Percentiles rank a stretch among this genome's conserved stretches.
Conservation (phyloP, 2,329 filamentous ascomycete genomes). For the Rachicladosporium sp. region DNA sequence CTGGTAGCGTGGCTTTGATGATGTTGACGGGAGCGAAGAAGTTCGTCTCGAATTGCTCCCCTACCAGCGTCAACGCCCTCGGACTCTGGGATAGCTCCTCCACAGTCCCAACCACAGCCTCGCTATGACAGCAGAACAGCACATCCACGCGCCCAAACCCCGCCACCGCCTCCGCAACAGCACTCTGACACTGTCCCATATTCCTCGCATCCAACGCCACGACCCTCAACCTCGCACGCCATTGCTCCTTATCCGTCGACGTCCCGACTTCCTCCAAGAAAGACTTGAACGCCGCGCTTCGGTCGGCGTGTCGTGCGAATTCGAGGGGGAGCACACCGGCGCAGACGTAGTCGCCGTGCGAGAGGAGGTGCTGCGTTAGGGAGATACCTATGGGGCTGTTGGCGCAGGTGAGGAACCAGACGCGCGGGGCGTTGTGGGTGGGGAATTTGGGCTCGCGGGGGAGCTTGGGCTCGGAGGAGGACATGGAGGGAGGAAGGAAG, state of each 20-base stretch:
- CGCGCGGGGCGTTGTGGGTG: conserved; percentile 56
- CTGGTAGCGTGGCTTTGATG: conserved; percentile 75
- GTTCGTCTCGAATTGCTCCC: conserved; percentile 85
- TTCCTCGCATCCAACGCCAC: conserved; percentile 48
- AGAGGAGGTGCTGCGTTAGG: conserved; percentile 66
- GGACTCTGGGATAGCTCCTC: conserved; percentile 72
- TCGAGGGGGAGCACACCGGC: conserved; percentile 70
- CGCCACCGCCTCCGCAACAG: conserved; percentile 73
- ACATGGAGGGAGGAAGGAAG: conserved; percentile 4
- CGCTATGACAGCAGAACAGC: conserved; percentile 75
- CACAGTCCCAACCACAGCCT: conserved; percentile 80
- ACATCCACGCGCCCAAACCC: conserved; percentile 83
- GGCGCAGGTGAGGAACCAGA: conserved; percentile 85
- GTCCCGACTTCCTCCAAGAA: conserved; percentile 50
- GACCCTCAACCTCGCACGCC: conserved; percentile 62
- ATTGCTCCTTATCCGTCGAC: conserved; percentile 50
- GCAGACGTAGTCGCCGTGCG: conserved; percentile 84
- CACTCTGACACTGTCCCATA: conserved; percentile 65
- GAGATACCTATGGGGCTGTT: conserved; percentile 76
- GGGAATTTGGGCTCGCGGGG: conserved; percentile 41
- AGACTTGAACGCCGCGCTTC: conserved; percentile 66
- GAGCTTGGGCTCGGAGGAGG: conserved; percentile 16
- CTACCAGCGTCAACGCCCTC: conserved; percentile 63
- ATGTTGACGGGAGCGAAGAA: conserved; percentile 96
- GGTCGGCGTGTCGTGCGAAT: conserved; percentile 55